Conservation (phyloP, 306 rosid genomes). For the Ziziphus jujuba region DNA sequence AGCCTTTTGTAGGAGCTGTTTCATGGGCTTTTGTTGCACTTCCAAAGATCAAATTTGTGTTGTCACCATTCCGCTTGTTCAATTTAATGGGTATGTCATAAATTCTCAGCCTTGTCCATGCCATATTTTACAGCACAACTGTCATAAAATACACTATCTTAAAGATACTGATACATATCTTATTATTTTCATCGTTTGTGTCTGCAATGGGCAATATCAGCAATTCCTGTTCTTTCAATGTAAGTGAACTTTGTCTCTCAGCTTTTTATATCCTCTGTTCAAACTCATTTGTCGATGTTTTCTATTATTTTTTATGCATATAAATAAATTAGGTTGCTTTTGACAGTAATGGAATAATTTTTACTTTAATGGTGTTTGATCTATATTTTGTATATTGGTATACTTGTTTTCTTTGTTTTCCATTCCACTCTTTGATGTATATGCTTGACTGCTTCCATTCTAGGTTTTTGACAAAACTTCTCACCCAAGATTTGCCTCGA, state of each 20-base stretch:
- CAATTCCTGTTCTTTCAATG: constrained; percentile 98
- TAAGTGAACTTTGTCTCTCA: constrained; percentile 48
- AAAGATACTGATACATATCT: constrained; percentile 46
- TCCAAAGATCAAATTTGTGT: constrained; percentile 93
- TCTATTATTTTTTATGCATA: neutral
- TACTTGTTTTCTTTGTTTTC: neutral
- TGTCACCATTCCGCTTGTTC: constrained; percentile 95
- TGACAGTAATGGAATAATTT: no score
- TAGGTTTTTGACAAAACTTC: constrained; percentile 97
- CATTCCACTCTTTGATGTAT: constrained; percentile 14
- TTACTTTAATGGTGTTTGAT: neutral
- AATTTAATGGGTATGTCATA: constrained; percentile 87
- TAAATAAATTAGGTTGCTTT: neutral
- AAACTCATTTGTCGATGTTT: constrained; percentile 16
- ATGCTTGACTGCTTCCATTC: constrained; percentile 14
- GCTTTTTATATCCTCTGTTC: constrained; percentile 18
- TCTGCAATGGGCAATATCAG: constrained; percentile 57
- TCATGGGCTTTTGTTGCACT: constrained; percentile 98
- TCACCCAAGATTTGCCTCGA: constrained; percentile 89
- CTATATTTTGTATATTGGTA: neutral
- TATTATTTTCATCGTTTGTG: constrained; percentile 33
- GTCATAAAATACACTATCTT: neutral
- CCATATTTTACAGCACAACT: no score
- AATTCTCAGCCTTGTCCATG: neutral
- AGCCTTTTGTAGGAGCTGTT: constrained; percentile 97